Percentiles rank a stretch among this genome's conserved stretches.
phyloP scores from a whole-genome alignment of 2,329 filamentous ascomycete species.

The Apiospora malaysiana region DNA sequence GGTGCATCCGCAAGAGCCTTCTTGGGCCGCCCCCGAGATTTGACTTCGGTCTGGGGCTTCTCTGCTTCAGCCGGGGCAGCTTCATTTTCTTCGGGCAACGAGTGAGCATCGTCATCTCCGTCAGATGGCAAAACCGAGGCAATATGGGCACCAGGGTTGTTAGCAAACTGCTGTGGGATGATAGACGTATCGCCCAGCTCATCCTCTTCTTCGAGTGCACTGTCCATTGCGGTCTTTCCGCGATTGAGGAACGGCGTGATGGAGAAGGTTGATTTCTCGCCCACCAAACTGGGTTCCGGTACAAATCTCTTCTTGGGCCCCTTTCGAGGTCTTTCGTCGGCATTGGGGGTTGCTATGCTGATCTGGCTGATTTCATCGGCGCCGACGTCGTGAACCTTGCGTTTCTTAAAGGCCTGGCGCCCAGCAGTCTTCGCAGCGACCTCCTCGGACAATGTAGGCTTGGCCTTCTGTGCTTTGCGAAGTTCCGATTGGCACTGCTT shows the following conservation, averaged over 20 bases:
- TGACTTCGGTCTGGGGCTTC: constrained; percentile 39
- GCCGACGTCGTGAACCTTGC: constrained; percentile 51
- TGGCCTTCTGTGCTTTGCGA: constrained; percentile 43
- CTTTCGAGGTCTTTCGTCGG: constrained; percentile 38
- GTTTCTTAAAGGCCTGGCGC: constrained; percentile 50
- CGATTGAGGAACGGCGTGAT: constrained; percentile 93
- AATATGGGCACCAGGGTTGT: constrained; percentile 27
- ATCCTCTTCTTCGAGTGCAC: constrained; percentile 36
- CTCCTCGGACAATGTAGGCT: constrained; percentile 44
- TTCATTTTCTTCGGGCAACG: constrained; percentile 29
- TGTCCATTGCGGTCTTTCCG: constrained; percentile 62
- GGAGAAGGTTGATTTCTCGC: constrained; percentile 91
- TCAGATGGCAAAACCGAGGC: constrained; percentile 22
- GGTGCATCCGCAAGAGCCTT: constrained; percentile 53
- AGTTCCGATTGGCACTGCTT: constrained; percentile 63
- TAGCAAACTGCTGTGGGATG: constrained; percentile 25
- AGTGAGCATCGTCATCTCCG: constrained; percentile 25
- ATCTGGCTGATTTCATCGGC: constrained; percentile 52
- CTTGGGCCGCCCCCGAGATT: constrained; percentile 53
- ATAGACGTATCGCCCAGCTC: constrained; percentile 35
- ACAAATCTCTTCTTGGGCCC: constrained; percentile 59
- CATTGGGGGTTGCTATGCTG: constrained; percentile 51
- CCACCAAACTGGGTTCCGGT: constrained; percentile 63
- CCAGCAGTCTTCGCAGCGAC: constrained; percentile 41
- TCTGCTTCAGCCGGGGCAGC: constrained; percentile 32